phyloP scores from a whole-genome alignment of 805 yeast species.

The Lipomyces yamanashiensis region DNA sequence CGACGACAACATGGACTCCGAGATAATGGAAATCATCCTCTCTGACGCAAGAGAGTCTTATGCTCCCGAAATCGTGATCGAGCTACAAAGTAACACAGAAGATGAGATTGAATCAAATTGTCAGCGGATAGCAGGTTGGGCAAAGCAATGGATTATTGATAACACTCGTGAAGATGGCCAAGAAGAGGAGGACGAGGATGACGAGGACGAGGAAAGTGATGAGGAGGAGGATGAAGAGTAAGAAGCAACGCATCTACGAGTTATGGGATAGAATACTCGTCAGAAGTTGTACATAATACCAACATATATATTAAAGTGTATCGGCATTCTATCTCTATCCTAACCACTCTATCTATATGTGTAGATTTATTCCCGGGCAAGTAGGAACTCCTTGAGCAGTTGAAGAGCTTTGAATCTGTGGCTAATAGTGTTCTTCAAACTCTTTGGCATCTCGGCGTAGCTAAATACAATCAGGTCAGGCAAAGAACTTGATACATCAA shows the following conservation, averaged over 20 bases:
- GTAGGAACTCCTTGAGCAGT: constrained; percentile 62
- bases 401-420: constrained; percentile 86
- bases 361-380: constrained; percentile 15
- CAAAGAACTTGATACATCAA: background rate
- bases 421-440: constrained; percentile 76
- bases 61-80: constrained; percentile 79
- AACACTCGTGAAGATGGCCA: constrained; percentile 29
- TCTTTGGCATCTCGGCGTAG: constrained; percentile 87
- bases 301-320: background rate
- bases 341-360: background rate
- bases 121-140: constrained; percentile 75
- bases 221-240: background rate
- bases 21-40: constrained; percentile 89
- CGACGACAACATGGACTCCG: constrained; percentile 92
- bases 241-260: background rate
- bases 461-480: constrained; percentile 29
- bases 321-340: too few species aligned
- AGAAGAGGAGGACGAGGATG: constrained; percentile 5
- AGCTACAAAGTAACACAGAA: constrained; percentile 68
- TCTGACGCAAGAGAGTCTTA: constrained; percentile 88
- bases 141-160: constrained; percentile 71
- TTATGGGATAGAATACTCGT: background rate
- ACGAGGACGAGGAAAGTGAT: background rate
- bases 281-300: background rate
- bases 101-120: constrained; percentile 86